These are phyloP conservation scores for Ganoderma sp. DNA, from an alignment of 1,284 basidiomycete genomes.

Conservation along the genomic window DNA sequence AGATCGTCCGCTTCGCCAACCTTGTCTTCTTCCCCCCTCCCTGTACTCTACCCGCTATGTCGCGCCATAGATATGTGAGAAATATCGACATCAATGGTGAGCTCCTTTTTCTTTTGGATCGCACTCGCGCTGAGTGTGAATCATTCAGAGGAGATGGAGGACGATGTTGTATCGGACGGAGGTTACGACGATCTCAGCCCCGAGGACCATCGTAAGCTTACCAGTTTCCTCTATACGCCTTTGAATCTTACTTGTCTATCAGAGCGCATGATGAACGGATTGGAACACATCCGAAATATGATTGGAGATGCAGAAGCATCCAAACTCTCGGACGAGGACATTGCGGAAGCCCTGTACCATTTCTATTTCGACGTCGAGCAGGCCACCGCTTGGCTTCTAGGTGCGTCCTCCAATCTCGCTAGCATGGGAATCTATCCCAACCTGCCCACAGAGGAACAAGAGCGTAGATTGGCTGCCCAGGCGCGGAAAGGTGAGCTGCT, in stretches of 20 bases:
- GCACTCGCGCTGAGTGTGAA: slow-evolving; percentile 9
- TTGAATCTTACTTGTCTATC: slow-evolving; percentile 11
- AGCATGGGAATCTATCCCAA: background rate
- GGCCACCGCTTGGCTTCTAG: slow-evolving; percentile 75
- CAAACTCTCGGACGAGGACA: slow-evolving; percentile 74
- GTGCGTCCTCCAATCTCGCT: slow-evolving; percentile 43
- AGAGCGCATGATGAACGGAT: slow-evolving; percentile 78
- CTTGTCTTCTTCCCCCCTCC: slow-evolving; percentile 20
- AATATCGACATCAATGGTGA: slow-evolving; percentile 88
- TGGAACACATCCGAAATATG: slow-evolving; percentile 70
- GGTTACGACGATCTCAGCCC: slow-evolving; percentile 73
- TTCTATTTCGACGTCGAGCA: slow-evolving; percentile 87
- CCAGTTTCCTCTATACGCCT: background rate
- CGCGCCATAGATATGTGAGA: slow-evolving; percentile 88
- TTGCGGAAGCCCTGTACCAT: slow-evolving; percentile 89
- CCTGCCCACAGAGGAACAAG: slow-evolving; percentile 59
- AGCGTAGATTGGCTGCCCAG: slow-evolving; percentile 57
- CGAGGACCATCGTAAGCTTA: slow-evolving; percentile 65
- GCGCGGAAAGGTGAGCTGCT: slow-evolving; percentile 84
- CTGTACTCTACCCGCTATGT: slow-evolving; percentile 57
- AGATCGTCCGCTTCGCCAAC: slow-evolving; percentile 5
- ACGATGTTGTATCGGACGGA: slow-evolving; percentile 72
- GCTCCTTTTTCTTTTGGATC: slow-evolving; percentile 26
- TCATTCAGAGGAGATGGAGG: slow-evolving; percentile 73
- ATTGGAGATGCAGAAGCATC: slow-evolving; percentile 72